A percentile compares a stretch with the other conserved stretches of the same genome.
Evolutionary conservation across 164 flowering plant genomes (phyloP).

Genomic region (Aristolochia californica): DNA sequence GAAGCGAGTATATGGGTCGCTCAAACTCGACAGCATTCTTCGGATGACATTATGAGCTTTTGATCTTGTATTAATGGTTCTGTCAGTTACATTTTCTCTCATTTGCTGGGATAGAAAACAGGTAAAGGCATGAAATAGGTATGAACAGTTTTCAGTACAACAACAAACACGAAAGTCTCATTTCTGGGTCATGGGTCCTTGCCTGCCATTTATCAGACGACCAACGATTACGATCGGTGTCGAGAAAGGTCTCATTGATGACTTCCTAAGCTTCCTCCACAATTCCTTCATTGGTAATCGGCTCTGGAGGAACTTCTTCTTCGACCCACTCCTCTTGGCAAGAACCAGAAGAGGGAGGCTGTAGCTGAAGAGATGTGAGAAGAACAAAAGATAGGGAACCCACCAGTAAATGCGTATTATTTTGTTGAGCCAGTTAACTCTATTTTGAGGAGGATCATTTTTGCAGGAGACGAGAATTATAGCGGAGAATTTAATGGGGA

Average conservation of each 20-base stretch:
- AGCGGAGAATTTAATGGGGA: not conserved
- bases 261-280: slow-evolving; percentile 95
- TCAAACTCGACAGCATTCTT: slow-evolving; percentile 70
- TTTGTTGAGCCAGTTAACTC: slow-evolving; percentile 17
- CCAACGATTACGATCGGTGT: slow-evolving; percentile 49
- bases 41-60: slow-evolving; percentile 76
- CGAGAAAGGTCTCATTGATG: slow-evolving; percentile 72
- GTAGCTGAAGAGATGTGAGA: slow-evolving; percentile 19
- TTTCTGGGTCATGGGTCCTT: not conserved
- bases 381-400: slow-evolving; percentile 41
- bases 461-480: not conserved
- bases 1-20: slow-evolving; percentile 89
- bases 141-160: not conserved
- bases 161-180: not conserved
- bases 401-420: slow-evolving; percentile 22
- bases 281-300: slow-evolving; percentile 50
- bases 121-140: not conserved
- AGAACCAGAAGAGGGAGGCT: slow-evolving; percentile 10
- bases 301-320: slow-evolving; percentile 17
- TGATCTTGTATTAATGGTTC: slow-evolving; percentile 55
- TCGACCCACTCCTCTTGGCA: slow-evolving; percentile 23
- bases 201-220: slow-evolving; percentile 78
- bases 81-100: slow-evolving; percentile 40
- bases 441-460: not conserved
- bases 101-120: slow-evolving; percentile 32